Evolutionary conservation across 1,139 yeast genomes (phyloP), one percentile per base, ranked within the genome.

Genomic region (Hyphopichia khmerensis): DNA sequence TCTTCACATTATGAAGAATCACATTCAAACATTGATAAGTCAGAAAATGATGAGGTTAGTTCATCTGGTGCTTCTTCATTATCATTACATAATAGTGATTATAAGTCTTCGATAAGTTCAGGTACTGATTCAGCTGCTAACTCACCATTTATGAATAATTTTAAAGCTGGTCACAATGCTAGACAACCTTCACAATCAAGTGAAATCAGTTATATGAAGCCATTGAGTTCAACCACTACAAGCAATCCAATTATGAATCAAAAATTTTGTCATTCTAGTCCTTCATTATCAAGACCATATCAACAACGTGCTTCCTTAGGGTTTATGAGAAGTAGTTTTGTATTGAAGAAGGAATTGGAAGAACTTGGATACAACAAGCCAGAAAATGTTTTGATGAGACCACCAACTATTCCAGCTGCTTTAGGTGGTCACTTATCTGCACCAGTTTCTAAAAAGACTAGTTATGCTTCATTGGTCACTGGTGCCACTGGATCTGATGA

Each of bases 11-110:
- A 54, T 37, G 57, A 50, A 19, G 52, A 15, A 13, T 21, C 21
- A 14, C 15, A 53, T 26, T 42, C 44, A 30, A 44, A 42, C 15
- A 18, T 38, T 18, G 62, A 53, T 24, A 38, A 33, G 16, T 38
- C 40, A 6, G 14, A 31, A 24, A 47, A 55, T 26, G 69, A 62
- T 42, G 65, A 59, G 38, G 51, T 59, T 3, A 62, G 69, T 30
- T 26, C 30, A 11, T 64, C 73, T 6, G 68, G 72, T 39, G 58
- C 60, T 9, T 67, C 74, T 10, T 60, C 72, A 16, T 66, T 72
- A 47, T 72, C 77, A 1, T 69, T 72, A 53, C 72, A 69, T 50
- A 62, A 69, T 44, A 62, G 69, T 44, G 72, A 69, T 49, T 64
- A 62, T 55, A 63, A 66, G 40, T 57, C 62, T 7, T 59, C 62